Base-by-base conservation (phyloP, 306 rosid genomes). In the Albizia julibrissin region DNA sequence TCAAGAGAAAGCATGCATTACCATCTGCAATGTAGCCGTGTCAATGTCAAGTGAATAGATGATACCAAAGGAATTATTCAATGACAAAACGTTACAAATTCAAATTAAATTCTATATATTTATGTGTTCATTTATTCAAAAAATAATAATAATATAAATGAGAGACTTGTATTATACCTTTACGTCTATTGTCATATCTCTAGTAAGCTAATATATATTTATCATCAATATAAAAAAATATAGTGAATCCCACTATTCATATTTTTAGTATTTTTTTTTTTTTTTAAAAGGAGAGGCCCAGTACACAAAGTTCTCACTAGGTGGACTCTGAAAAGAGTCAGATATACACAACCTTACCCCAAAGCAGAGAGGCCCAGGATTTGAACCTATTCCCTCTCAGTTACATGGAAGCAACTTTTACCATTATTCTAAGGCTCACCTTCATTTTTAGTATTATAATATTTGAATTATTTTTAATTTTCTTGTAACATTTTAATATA, bases 251-350 rank as follows among this genome's bases (percentile, higher is more conserved):
- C n/a, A 18, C n/a, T 16, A 18, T 18, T 9, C 8, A 18, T 50
- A 18, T 16, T 47, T 47, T 47, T 47, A 6, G 6, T 37, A 37
- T n/a, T n/a, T n/a, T n/a, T n/a, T n/a, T n/a, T n/a, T n/a, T n/a
- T n/a, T n/a, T n/a, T n/a, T n/a, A 37, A 37, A 6, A 1, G 40
- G 40, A 1, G 40, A 8, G 40, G 8, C 8, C 6, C 8, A 6
- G 0, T 37, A 0, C 40, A 37, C 0, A 6, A 37, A 8, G 40
- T 1, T 37, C 8, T 8, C 1, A 37, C 1, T 0, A 6, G 1
- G 8, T 6, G 1, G 1, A 1, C 40, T 37, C 8, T 34, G 1
- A 37, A 37, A 8, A 37, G 40, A 8, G 8, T 37, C 6, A 6
- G 1, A 37, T 37, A 8, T 37, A 37, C 1, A 0, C 6, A 33